phyloP scores from a whole-genome alignment of 495 filamentous ascomycete genomes.

The Lasiosphaeris hirsuta region DNA sequence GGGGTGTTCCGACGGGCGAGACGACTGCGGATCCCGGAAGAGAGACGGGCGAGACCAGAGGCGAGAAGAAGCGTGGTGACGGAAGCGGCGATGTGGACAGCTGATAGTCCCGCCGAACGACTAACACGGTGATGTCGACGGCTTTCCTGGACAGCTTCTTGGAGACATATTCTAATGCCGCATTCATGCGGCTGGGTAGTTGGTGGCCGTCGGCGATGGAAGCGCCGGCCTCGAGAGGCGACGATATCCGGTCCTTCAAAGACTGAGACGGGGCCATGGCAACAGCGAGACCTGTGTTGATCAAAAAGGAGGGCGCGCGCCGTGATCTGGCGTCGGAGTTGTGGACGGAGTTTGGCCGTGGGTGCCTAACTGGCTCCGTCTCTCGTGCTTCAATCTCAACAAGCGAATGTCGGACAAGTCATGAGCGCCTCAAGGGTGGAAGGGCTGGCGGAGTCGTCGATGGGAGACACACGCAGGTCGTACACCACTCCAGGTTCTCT shows the following conservation, averaged over 20 bases:
- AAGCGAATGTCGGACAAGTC: too few species aligned
- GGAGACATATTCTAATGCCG: conserved; percentile 51
- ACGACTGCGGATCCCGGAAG: conserved; percentile 24
- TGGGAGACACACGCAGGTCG: too few species aligned
- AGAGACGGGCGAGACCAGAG: conserved; percentile 18
- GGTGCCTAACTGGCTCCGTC: too few species aligned
- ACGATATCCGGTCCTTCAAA: conserved; percentile 49
- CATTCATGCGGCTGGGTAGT: conserved; percentile 40
- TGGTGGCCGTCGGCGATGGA: conserved; percentile 48
- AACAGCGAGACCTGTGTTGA: background rate
- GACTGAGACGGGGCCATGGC: conserved; percentile 23
- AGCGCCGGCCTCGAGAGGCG: conserved; percentile 52
- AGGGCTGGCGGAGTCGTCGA: too few species aligned
- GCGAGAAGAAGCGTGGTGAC: conserved; percentile 10
- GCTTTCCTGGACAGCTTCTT: conserved; percentile 45
- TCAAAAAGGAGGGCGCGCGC: too few species aligned
- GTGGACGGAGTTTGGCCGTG: too few species aligned
- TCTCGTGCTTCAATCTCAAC: too few species aligned
- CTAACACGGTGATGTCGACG: conserved; percentile 45
- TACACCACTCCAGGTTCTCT: too few species aligned
- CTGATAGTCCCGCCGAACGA: conserved; percentile 49
- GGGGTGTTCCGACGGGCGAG: conserved; percentile 28
- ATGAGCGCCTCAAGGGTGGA: too few species aligned
- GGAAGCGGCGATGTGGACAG: conserved; percentile 31
- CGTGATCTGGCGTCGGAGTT: too few species aligned